Evolutionary conservation across 768 basidiomycete species (phyloP), one percentile per base, ranked within the genome.

Genomic region (Lactarius deliciosus): DNA sequence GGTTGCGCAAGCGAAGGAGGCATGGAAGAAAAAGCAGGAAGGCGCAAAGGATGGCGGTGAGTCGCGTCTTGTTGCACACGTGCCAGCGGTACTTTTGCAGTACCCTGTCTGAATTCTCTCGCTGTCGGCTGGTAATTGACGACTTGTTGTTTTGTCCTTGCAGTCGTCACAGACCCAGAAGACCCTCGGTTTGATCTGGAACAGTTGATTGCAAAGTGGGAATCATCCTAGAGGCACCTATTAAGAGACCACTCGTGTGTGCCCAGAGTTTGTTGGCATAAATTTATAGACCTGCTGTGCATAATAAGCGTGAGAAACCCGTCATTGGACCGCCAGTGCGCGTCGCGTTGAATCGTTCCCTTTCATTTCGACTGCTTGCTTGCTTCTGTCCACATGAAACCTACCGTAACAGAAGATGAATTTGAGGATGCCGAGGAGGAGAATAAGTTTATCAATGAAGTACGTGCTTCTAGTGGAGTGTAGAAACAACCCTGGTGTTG

Each of bases 171-270:
- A 70, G 87, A 99, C 82, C 92, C 95, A 50, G 96, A 98, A 72
- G 89, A 98, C 78, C 94, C 96, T 61, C 87, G 85, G 70, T 99
- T 98, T 79, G 95, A 98, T 82, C 82, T 98, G 76, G 96, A 98
- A 83, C 94, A 94, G 78, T 79, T 97, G 67, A 74, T 92, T 75
- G 81, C 83, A 54, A 85, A 87, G 75, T 88, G 86, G 83, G 91
- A 92, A 78, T 86, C 82, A 75, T 86, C 85, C 72, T 84, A 80
- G 64, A 65, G 38, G 32, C 61, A 62, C 57, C n/a, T 38, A n/a
- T 36, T 56, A 61, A 58, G 55, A 61, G 55, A 65, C 43, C n/a
- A 50, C 61, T 32, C n/a, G 45, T 40, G n/a, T 53, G 43, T 63
- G 25, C 54, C 36, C 66, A 62, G 64, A 64, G 41, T 56, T 54